These are phyloP conservation scores for Calocera cornea DNA, from an alignment of 768 basidiomycete genomes.

Conservation along the genomic window DNA sequence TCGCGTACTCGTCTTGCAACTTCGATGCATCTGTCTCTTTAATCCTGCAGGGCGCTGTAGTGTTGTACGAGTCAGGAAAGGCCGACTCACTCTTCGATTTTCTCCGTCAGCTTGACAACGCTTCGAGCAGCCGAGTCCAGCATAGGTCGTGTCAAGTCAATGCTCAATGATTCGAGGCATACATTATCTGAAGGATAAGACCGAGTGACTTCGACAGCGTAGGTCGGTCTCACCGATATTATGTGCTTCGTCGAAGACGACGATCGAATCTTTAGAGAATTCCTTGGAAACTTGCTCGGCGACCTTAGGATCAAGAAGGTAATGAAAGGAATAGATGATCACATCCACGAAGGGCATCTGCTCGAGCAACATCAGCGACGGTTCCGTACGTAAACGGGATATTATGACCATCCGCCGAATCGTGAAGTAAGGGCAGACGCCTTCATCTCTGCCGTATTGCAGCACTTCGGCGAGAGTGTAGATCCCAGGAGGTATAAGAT, in stretches of 20 bases:
- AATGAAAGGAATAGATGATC: slow-evolving; percentile 98
- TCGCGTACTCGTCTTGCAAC: slow-evolving; percentile 91
- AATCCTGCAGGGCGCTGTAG: slow-evolving; percentile 40
- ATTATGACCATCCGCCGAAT: slow-evolving; percentile 83
- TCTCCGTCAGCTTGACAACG: slow-evolving; percentile 70
- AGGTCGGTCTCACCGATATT: slow-evolving; percentile 64
- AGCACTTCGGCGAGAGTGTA: slow-evolving; percentile 91
- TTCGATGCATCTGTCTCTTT: slow-evolving; percentile 88
- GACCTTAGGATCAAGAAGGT: slow-evolving; percentile 95
- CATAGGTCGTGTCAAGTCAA: slow-evolving; percentile 95
- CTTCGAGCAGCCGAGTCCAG: slow-evolving; percentile 86
- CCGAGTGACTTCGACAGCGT: neutral
- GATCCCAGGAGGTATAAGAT: slow-evolving; percentile 69
- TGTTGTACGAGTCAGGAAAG: neutral
- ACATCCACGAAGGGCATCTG: slow-evolving; percentile 93
- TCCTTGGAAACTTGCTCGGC: slow-evolving; percentile 98
- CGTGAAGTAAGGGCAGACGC: slow-evolving; percentile 88
- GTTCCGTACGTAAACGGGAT: neutral
- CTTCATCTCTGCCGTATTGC: slow-evolving; percentile 71
- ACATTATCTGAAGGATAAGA: slow-evolving; percentile 60
- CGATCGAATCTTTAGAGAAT: slow-evolving; percentile 92
- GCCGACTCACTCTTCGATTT: slow-evolving; percentile 76
- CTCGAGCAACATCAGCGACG: neutral
- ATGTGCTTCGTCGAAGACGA: slow-evolving; percentile 98
- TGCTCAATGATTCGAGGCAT: slow-evolving; percentile 95